These are phyloP conservation scores for Lactuca saligna DNA, from an alignment of 129 eudicot species.

Conservation along the genomic window DNA sequence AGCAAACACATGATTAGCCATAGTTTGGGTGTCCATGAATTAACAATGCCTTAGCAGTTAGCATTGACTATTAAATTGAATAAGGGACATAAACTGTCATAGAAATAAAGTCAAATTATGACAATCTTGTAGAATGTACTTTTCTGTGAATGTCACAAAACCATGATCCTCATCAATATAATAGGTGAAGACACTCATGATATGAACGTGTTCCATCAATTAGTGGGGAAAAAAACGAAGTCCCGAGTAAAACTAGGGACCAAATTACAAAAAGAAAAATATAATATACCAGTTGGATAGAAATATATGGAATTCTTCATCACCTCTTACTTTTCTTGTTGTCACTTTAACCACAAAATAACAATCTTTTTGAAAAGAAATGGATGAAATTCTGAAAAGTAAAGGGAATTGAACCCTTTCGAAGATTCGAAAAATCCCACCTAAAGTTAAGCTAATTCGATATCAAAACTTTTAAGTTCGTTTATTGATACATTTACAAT, in stretches of 20 bases:
- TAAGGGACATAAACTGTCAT: not conserved
- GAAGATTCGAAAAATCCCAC: constrained; percentile 1
- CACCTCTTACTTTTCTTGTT: constrained; percentile 23
- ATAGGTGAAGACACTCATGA: constrained; percentile 11
- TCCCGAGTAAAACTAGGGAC: constrained; percentile 18
- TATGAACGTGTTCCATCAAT: constrained; percentile 2
- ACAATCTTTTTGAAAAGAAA: constrained; percentile 17
- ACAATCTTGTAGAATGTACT: constrained; percentile 1
- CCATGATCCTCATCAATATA: constrained; percentile 11
- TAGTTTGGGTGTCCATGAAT: not conserved
- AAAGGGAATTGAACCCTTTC: constrained; percentile 24
- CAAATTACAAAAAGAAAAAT: constrained; percentile 1
- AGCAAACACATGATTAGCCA: not conserved
- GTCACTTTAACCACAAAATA: constrained; percentile 30
- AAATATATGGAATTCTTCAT: constrained; percentile 16
- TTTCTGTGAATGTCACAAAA: not conserved
- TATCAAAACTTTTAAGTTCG: not conserved
- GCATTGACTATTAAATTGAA: not conserved
- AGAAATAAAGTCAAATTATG: constrained; percentile 4
- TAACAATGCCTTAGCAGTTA: too few relatives aligned
- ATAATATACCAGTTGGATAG: not conserved
- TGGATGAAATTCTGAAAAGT: constrained; percentile 20
- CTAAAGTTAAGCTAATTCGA: not conserved
- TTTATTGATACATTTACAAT: not conserved
- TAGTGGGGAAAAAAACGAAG: constrained; percentile 12